phyloP scores from a whole-genome alignment of 2,329 filamentous ascomycete species.

The Chaetomium olivaceum region DNA sequence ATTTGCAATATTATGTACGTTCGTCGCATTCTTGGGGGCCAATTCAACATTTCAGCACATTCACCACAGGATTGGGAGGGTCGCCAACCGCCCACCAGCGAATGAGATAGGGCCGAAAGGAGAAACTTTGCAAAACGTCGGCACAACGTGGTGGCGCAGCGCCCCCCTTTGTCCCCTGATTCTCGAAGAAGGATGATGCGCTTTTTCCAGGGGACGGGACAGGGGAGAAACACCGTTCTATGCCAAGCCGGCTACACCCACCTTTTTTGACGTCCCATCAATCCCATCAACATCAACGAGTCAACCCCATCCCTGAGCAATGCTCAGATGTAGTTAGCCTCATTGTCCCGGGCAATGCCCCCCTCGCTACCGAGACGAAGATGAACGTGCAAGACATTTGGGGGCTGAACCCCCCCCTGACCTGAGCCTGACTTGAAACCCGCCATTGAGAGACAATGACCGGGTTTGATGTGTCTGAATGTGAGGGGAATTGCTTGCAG shows the following conservation, averaged over 20 bases:
- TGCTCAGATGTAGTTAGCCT: too few relatives aligned
- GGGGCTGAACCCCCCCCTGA: not conserved
- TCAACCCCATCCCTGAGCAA: too few relatives aligned
- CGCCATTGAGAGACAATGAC: not conserved
- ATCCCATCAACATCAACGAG: too few relatives aligned
- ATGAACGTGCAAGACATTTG: not conserved
- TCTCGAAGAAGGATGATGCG: not conserved
- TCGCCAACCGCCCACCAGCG: not conserved
- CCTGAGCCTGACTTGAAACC: not conserved
- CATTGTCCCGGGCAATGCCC: too few relatives aligned
- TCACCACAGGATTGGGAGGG: too few relatives aligned
- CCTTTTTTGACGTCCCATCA: not conserved
- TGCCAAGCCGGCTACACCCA: not conserved
- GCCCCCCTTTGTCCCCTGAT: not conserved
- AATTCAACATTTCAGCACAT: too few relatives aligned
- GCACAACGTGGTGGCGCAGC: not conserved
- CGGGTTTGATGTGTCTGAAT: not conserved
- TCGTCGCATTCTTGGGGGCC: too few relatives aligned
- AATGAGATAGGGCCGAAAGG: not conserved
- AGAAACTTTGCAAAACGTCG: not conserved
- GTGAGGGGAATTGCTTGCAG: not conserved
- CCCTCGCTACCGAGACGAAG: not conserved
- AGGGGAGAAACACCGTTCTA: not conserved
- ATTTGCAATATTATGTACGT: too few relatives aligned
- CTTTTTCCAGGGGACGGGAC: not conserved